These are phyloP conservation scores for Penicillium turbatum DNA, from an alignment of 495 filamentous ascomycete genomes.

Conservation along the genomic window DNA sequence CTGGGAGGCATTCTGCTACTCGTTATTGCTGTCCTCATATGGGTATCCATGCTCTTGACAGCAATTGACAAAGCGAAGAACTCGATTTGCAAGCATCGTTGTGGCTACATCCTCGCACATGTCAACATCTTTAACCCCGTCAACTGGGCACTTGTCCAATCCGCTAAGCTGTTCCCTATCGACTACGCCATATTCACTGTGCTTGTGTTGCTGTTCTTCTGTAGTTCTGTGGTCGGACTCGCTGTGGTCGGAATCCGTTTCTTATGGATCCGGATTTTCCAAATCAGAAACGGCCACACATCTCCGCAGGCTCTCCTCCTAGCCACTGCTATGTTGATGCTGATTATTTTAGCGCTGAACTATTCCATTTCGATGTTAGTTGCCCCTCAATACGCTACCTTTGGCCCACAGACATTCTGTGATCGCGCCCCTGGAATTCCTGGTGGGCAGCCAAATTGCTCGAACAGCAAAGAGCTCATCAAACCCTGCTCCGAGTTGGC, in stretches of 20 bases:
- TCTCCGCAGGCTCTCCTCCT: conserved; percentile 89
- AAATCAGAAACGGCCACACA: conserved; percentile 81
- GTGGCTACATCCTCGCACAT: conserved; percentile 89
- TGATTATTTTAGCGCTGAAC: conserved; percentile 85
- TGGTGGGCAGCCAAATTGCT: conserved; percentile 70
- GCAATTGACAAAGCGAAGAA: conserved; percentile 95
- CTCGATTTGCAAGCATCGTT: conserved; percentile 82
- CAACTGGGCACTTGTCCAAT: conserved; percentile 83
- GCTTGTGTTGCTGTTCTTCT: conserved; percentile 80
- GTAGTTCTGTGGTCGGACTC: conserved; percentile 78
- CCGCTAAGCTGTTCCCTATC: conserved; percentile 80
- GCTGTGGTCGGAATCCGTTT: conserved; percentile 88
- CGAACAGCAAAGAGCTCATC: conserved; percentile 64
- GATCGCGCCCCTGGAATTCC: conserved; percentile 54
- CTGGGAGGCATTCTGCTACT: conserved; percentile 77
- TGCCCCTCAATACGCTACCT: conserved; percentile 91
- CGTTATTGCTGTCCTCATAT: conserved; percentile 64
- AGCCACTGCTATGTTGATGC: conserved; percentile 81
- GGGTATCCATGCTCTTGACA: conserved; percentile 91
- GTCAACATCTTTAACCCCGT: conserved; percentile 92
- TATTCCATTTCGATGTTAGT: conserved; percentile 88
- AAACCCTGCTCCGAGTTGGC: conserved; percentile 75
- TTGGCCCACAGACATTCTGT: conserved; percentile 92
- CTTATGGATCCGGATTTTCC: conserved; percentile 89
- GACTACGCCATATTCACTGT: conserved; percentile 87